Evolutionary conservation across 1,284 basidiomycete species (phyloP).

Genomic region (Exobasidium rhododendri): DNA sequence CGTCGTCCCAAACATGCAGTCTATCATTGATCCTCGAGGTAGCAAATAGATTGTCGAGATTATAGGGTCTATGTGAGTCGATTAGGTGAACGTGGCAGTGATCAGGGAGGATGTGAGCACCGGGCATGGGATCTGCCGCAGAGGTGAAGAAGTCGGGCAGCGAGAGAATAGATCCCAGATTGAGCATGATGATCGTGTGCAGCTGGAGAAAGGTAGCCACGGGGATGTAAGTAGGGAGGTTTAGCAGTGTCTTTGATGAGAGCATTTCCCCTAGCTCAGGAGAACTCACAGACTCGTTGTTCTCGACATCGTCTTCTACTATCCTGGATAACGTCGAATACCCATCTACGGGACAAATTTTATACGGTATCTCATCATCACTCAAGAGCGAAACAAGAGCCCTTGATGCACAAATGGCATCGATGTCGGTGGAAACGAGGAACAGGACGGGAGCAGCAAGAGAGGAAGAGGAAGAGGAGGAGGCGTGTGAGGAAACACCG

Average conservation of each 20-base stretch:
- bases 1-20: constrained; percentile 52
- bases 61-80: constrained; percentile 87
- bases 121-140: neutral
- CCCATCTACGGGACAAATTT: constrained; percentile 86
- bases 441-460: constrained; percentile 64
- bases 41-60: constrained; percentile 82
- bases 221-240: constrained; percentile 11
- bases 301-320: constrained; percentile 65
- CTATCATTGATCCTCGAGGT: constrained; percentile 56
- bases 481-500: constrained; percentile 20
- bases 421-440: constrained; percentile 81
- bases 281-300: constrained; percentile 70
- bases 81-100: constrained; percentile 72
- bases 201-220: too few species aligned
- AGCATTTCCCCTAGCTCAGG: constrained; percentile 23
- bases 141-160: constrained; percentile 63
- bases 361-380: constrained; percentile 88
- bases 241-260: constrained; percentile 6
- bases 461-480: constrained; percentile 22
- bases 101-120: constrained; percentile 54
- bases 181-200: constrained; percentile 84
- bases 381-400: constrained; percentile 86
- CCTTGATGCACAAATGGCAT: constrained; percentile 80
- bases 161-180: constrained; percentile 85
- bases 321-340: constrained; percentile 70